A percentile compares a stretch with the other conserved stretches of the same genome.
Conservation (phyloP, 768 basidiomycete species). For the Trametes villosa region DNA sequence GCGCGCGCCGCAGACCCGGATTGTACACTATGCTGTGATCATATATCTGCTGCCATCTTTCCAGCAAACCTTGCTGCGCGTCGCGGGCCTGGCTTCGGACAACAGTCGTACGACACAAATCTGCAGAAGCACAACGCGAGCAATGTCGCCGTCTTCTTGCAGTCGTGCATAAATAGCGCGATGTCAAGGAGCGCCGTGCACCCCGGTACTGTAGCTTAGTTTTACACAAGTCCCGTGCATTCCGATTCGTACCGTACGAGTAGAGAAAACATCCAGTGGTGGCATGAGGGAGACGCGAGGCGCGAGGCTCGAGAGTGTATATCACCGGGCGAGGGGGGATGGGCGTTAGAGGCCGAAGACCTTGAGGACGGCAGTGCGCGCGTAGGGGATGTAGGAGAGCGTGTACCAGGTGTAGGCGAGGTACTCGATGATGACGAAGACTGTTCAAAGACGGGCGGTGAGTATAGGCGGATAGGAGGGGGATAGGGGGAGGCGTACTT, state of each 20-base stretch:
- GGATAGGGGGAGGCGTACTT: slow-evolving; percentile 45
- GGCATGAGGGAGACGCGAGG: neutral
- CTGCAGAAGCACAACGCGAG: neutral
- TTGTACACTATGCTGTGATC: neutral
- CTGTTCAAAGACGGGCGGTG: slow-evolving; percentile 42
- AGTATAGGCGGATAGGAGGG: neutral
- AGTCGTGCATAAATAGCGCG: neutral
- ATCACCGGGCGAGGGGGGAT: too few species aligned
- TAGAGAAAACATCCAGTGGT: slow-evolving; percentile 3
- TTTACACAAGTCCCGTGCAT: slow-evolving; percentile 14
- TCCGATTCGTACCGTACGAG: slow-evolving; percentile 16
- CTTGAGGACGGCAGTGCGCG: slow-evolving; percentile 72
- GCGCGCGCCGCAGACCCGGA: neutral
- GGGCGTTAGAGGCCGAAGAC: too few species aligned
- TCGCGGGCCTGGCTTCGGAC: too few species aligned
- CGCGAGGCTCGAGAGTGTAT: too few species aligned
- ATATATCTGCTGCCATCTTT: neutral
- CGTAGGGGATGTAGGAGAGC: slow-evolving; percentile 90
- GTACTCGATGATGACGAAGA: slow-evolving; percentile 91
- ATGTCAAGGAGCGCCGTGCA: neutral
- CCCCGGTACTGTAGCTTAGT: neutral
- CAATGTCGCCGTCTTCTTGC: neutral
- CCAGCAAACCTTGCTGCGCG: neutral
- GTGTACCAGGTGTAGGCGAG: slow-evolving; percentile 92
- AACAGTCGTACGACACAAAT: too few species aligned